Evolutionary conservation across 305 asterid species (phyloP).

Genomic region (Solanum aculeatissimum): DNA sequence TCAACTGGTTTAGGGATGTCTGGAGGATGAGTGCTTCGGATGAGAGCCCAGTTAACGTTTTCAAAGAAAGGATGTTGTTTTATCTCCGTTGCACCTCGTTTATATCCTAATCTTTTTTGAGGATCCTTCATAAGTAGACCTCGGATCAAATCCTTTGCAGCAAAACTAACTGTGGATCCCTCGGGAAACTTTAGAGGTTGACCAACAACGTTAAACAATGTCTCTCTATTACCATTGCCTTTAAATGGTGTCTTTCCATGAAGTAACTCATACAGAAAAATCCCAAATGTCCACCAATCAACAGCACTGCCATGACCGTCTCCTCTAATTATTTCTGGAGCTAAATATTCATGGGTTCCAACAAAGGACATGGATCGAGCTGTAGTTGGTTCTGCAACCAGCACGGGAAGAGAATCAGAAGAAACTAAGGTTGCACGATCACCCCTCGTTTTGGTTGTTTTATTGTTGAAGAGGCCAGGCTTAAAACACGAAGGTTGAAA

Average conservation of each 20-base stretch:
- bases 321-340: constrained; percentile 88
- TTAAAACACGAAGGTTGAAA: constrained; percentile 80
- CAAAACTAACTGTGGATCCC: constrained; percentile 52
- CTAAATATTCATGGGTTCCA: constrained; percentile 87
- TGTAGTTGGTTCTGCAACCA: constrained; percentile 76
- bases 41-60: constrained; percentile 77
- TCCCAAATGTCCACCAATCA: constrained; percentile 96
- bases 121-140: constrained; percentile 85
- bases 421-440: constrained; percentile 19
- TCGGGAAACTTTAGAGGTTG: constrained; percentile 65
- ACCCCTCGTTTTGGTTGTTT: constrained; percentile 21
- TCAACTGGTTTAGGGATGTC: constrained; percentile 66
- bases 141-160: constrained; percentile 76
- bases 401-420: constrained; percentile 54
- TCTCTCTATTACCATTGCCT: constrained; percentile 77
- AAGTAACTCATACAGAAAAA: constrained; percentile 70
- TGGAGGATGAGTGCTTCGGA: constrained; percentile 76
- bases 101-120: constrained; percentile 67
- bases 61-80: constrained; percentile 80
- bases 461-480: constrained; percentile 57
- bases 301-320: constrained; percentile 95
- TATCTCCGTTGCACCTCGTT: constrained; percentile 79
- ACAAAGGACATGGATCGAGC: constrained; percentile 95
- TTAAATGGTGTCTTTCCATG: constrained; percentile 91
- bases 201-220: constrained; percentile 82